A percentile compares a stretch with the other conserved stretches of the same genome.
Evolutionary conservation across 108 stramenopile genomes (phyloP).

Genomic region (Mediolabrus comicus): DNA sequence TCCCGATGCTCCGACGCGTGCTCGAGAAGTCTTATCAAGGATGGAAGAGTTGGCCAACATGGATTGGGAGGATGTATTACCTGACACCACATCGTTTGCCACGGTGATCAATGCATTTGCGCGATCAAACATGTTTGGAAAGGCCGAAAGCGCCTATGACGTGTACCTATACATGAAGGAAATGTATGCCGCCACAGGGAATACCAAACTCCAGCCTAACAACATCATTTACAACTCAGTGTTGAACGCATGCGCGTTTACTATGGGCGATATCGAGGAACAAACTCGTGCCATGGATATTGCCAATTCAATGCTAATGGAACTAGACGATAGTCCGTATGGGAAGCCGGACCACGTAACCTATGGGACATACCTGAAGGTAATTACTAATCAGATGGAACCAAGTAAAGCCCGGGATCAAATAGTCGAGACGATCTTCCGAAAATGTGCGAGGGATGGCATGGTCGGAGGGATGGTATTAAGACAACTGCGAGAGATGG

Average conservation of each 20-base stretch:
- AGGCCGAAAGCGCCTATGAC: slow-evolving; percentile 65
- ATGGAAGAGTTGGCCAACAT: slow-evolving; percentile 54
- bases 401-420: slow-evolving; percentile 45
- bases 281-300: slow-evolving; percentile 67
- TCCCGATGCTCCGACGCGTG: slow-evolving; percentile 48
- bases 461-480: slow-evolving; percentile 72
- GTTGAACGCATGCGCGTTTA: slow-evolving; percentile 79
- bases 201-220: slow-evolving; percentile 52
- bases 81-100: slow-evolving; percentile 65
- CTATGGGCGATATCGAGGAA: slow-evolving; percentile 54
- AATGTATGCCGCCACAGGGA: slow-evolving; percentile 47
- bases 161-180: slow-evolving; percentile 60
- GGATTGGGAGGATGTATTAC: slow-evolving; percentile 45
- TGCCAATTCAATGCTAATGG: slow-evolving; percentile 49
- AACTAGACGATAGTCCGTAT: slow-evolving; percentile 47
- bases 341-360: slow-evolving; percentile 73
- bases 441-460: slow-evolving; percentile 61
- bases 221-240: slow-evolving; percentile 73
- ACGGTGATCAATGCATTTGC: slow-evolving; percentile 76
- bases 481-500: slow-evolving; percentile 59
- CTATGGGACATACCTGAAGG: slow-evolving; percentile 81
- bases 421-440: slow-evolving; percentile 57
- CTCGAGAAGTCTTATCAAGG: slow-evolving; percentile 52
- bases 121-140: slow-evolving; percentile 52
- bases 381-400: slow-evolving; percentile 73